Base-by-base conservation (phyloP, 495 filamentous ascomycete species). In the Chaetomidium leptoderma region DNA sequence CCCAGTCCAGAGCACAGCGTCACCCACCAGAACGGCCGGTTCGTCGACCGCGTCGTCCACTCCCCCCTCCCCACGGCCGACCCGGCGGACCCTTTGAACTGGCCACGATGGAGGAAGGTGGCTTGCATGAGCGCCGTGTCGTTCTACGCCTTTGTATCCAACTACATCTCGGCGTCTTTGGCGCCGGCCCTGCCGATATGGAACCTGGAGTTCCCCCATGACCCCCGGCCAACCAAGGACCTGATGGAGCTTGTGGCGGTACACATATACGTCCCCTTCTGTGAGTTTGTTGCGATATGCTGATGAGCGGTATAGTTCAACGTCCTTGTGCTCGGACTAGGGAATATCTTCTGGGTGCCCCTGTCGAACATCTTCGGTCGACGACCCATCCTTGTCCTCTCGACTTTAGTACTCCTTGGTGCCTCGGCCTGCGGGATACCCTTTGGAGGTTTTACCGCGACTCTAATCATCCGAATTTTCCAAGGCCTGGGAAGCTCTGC, bases 351-450 rank as follows among this genome's bases (percentile, higher is more conserved):
- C 53, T 81, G 80, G 76, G 76, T 78, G n/a, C 82, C 82, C 0
- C 50, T 84, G n/a, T 78, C 81, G 6, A 80, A 81, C 53, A 70
- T 79, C 10, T 84, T 70, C 53, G 81, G 82, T 4, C 74, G 80
- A n/a, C 76, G 81, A 3, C 78, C 77, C 6, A 71, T 81, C 32
- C 76, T 81, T 32, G 67, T 84, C 8, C 35, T 81, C 6, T 81
- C 79, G 6, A 64, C 76, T 1, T 52, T 79, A 10, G 66, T 72
- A 37, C 73, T 76, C 58, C 61, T 75, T 2, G 65, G 77, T 2
- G 75, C 74, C 49, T 79, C 79, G 17, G 65, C 74, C 16, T 76
- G 74, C 24, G 81, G 79, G 36, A 76, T 74, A 1, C 67, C 72
- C 36, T 72, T 73, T 42, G 55, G 62, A 5, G 70, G 64, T 6